Base-by-base conservation (phyloP, 805 yeast genomes). In the Starmerella floris region DNA sequence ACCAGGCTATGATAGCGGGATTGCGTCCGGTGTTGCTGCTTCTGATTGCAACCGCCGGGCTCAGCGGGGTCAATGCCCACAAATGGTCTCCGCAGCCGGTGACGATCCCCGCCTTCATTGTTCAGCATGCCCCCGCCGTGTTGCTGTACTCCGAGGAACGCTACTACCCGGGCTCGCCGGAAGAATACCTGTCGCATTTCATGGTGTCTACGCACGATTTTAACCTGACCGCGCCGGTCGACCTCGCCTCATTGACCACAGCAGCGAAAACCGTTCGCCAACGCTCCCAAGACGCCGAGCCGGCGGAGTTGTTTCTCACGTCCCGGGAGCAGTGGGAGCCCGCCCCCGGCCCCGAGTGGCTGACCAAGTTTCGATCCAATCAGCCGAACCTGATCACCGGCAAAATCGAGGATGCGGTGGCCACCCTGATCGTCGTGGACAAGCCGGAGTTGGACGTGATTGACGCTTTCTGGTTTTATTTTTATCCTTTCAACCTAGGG, bases 401-500 rank as follows among this genome's bases (percentile, higher is more conserved):
- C 0, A 70, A 70, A 42, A 77, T 83, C 22, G 64, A 66, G 41
- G 63, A 77, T 50, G 95, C 93, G 0, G 94, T 95, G 0, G 87
- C 93, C 0, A 70, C 79, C 0, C 60, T 87, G 25, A 70, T 88
- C 21, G 87, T 83, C 1, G 87, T 83, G 0, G 96, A 88, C 56
- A 87, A 85, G 58, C 95, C 95, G 2, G 80, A 84, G 52, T 30
- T 42, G 21, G 47, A 35, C 30, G 78, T 91, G 83, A 81, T 87
- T 0, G 98, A 88, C 59, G 83, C 96, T 0, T 88, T 74, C 58
- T 88, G 97, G 96, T 91, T 88, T 60, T 87, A 83, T 57, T 88
- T 88, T 57, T 88, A 91, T 58, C 79, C 94, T 2, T 88, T 88
- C 66, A 88, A 88, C 58, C 66, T 83, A 50, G 98, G 98, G 0